These are phyloP conservation scores for Fagopyrum homotropicum DNA, from an alignment of 148 eudicot genomes.

Conservation along the genomic window DNA sequence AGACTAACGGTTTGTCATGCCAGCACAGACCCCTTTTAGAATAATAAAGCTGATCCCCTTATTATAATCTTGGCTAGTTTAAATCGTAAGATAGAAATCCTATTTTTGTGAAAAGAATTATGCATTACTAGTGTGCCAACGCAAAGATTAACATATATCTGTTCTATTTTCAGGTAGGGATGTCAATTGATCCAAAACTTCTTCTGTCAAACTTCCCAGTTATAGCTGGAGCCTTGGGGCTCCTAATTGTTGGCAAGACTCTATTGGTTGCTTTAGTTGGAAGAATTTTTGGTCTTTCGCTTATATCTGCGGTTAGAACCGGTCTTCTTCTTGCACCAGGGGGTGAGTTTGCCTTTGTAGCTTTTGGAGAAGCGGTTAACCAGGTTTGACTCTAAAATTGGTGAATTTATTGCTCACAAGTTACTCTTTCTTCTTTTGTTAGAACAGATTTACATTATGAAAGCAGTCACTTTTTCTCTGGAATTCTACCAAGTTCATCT, in stretches of 20 bases:
- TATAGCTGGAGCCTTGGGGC: slow-evolving; percentile 59
- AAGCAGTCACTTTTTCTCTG: not conserved
- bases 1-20: too few relatives aligned
- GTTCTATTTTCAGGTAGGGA: slow-evolving; percentile 78
- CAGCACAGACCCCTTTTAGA: too few relatives aligned
- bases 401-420: not conserved
- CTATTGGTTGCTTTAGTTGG: slow-evolving; percentile 72
- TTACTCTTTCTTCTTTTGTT: not conserved
- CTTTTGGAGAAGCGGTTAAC: slow-evolving; percentile 99
- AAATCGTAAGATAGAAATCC: not conserved
- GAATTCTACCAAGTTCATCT: not conserved
- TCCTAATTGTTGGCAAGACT: slow-evolving; percentile 85
- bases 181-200: slow-evolving; percentile 98
- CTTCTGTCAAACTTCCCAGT: slow-evolving; percentile 82
- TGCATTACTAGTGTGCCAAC: not conserved
- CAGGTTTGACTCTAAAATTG: slow-evolving; percentile 45
- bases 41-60: too few relatives aligned
- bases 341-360: slow-evolving; percentile 98
- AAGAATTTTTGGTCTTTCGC: slow-evolving; percentile 77
- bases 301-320: slow-evolving; percentile 72
- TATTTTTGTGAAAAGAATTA: not conserved
- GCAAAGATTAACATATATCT: not conserved
- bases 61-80: too few relatives aligned
- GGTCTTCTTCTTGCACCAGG: slow-evolving; percentile 99
- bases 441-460: not conserved